Conservation (phyloP, 768 basidiomycete genomes). For the Galerina sulciceps region DNA sequence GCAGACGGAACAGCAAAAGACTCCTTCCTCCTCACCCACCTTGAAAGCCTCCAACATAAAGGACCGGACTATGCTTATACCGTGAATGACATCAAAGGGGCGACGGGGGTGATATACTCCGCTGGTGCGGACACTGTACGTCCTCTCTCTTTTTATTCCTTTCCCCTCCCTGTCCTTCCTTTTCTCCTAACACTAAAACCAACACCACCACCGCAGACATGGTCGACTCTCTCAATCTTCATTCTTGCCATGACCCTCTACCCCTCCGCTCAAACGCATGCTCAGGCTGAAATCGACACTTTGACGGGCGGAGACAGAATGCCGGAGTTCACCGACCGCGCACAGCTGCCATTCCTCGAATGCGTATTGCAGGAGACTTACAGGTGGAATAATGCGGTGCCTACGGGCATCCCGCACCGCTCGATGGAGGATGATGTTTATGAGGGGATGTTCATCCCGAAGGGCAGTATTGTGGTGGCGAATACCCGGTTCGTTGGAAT, state of each 20-base stretch:
- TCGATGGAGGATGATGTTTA: slow-evolving; percentile 7
- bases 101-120: slow-evolving; percentile 34
- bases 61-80: slow-evolving; percentile 21
- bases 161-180: too few relatives aligned
- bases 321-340: background rate
- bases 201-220: background rate
- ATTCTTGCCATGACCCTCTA: slow-evolving; percentile 33
- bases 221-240: slow-evolving; percentile 15
- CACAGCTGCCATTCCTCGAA: background rate
- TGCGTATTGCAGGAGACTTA: background rate
- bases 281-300: slow-evolving; percentile 34
- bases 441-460: slow-evolving; percentile 11
- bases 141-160: too few relatives aligned
- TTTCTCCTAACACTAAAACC: background rate
- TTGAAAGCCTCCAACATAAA: slow-evolving; percentile 10
- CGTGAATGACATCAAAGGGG: slow-evolving; percentile 23
- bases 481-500: slow-evolving; percentile 1
- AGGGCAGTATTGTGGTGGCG: background rate
- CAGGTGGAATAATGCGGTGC: background rate
- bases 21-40: background rate
- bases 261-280: slow-evolving; percentile 28
- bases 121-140: slow-evolving; percentile 41
- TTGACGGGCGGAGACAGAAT: slow-evolving; percentile 23
- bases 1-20: background rate
- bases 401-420: background rate